Percentiles rank a stretch among this genome's conserved stretches.
These are phyloP conservation scores for Lantana camara DNA, from an alignment of 257 asterid species.

Conservation along the genomic window DNA sequence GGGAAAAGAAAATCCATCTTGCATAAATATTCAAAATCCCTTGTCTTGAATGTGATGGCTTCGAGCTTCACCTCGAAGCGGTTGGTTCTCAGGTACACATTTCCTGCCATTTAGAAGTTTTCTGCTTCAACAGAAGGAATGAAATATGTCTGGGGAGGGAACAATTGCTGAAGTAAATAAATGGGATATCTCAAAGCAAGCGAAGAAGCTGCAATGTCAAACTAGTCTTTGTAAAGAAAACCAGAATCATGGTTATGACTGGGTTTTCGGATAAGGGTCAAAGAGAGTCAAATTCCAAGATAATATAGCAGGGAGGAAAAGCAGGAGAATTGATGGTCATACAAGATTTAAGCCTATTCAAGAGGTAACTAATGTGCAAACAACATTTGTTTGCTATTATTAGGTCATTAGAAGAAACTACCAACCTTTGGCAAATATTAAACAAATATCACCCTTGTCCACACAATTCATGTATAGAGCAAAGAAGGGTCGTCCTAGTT, in stretches of 20 bases:
- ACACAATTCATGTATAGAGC: background rate
- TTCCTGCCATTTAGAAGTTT: constrained; percentile 56
- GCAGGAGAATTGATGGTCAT: constrained; percentile 3
- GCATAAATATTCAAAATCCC: constrained; percentile 72
- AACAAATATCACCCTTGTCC: background rate
- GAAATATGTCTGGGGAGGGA: background rate
- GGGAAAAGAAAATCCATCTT: constrained; percentile 76
- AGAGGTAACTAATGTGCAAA: background rate
- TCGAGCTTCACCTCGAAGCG: constrained; percentile 83
- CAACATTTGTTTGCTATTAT: constrained; percentile 9
- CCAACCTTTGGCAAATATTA: background rate
- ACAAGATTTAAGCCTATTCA: background rate
- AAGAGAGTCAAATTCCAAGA: background rate
- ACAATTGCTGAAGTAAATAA: background rate
- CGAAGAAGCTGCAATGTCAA: background rate
- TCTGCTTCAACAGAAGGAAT: background rate
- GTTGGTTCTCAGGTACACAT: constrained; percentile 67
- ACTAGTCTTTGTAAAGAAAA: background rate
- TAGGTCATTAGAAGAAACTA: background rate
- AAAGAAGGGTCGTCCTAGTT: no score
- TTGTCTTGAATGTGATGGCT: constrained; percentile 80
- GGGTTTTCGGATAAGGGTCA: constrained; percentile 15
- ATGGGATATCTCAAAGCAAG: background rate
- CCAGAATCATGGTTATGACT: constrained; percentile 2
- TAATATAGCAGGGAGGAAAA: background rate